These are phyloP conservation scores for Ceratobasidium sp. DNA, from an alignment of 1,284 basidiomycete genomes.

Conservation along the genomic window DNA sequence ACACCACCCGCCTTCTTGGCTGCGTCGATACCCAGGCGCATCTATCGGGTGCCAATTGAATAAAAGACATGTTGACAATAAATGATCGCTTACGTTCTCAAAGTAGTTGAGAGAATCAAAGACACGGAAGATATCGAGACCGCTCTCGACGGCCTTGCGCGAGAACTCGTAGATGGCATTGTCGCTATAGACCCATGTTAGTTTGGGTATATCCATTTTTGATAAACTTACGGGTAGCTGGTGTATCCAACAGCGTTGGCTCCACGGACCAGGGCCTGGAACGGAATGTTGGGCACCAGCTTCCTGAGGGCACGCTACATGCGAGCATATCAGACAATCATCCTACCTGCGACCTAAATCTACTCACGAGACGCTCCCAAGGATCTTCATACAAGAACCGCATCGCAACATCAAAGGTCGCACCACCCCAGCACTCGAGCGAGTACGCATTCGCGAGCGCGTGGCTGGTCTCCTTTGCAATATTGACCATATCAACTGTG, in stretches of 20 bases:
- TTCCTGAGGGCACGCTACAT: slow-evolving; percentile 88
- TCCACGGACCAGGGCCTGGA: slow-evolving; percentile 98
- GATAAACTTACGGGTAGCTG: slow-evolving; percentile 87
- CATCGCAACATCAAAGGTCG: slow-evolving; percentile 99
- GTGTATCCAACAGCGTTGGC: slow-evolving; percentile 99
- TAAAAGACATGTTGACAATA: neutral
- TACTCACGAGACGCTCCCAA: slow-evolving; percentile 92
- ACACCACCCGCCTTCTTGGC: slow-evolving; percentile 99
- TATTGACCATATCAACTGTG: slow-evolving; percentile 98
- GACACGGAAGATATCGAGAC: slow-evolving; percentile 99
- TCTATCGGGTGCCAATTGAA: slow-evolving; percentile 63
- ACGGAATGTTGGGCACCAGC: slow-evolving; percentile 98
- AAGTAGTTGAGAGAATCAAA: slow-evolving; percentile 99
- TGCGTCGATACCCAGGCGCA: slow-evolving; percentile 97
- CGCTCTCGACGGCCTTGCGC: slow-evolving; percentile 98
- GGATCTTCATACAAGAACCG: slow-evolving; percentile 99
- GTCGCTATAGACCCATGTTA: slow-evolving; percentile 68
- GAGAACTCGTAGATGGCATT: slow-evolving; percentile 99
- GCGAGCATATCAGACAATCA: slow-evolving; percentile 8
- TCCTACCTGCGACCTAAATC: neutral
- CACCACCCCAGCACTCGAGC: slow-evolving; percentile 99
- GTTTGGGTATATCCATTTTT: neutral
- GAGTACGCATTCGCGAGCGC: slow-evolving; percentile 97
- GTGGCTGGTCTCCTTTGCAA: slow-evolving; percentile 97
- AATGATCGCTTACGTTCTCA: slow-evolving; percentile 70